Evolutionary conservation across 1,284 basidiomycete species (phyloP).

Genomic region (Cystobasidium slooffiae): DNA sequence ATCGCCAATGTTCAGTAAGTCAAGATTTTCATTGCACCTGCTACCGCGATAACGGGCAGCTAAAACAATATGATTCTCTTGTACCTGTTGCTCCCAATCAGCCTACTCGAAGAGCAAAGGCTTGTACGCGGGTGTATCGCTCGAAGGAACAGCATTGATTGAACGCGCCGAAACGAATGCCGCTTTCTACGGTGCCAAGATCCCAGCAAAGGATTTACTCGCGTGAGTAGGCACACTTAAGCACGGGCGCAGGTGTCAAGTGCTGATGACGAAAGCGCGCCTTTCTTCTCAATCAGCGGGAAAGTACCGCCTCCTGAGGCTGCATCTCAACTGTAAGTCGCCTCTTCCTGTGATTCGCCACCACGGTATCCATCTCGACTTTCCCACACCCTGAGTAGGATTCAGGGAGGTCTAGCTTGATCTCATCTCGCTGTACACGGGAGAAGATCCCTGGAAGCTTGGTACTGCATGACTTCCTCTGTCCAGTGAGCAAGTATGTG

Average conservation of each 20-base stretch:
- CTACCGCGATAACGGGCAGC: background rate
- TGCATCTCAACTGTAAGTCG: slow-evolving; percentile 88
- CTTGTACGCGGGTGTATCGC: slow-evolving; percentile 89
- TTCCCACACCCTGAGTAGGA: no score
- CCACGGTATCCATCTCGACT: no score
- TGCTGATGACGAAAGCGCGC: no score
- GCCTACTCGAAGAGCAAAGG: slow-evolving; percentile 62
- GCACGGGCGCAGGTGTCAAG: no score
- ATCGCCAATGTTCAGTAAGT: slow-evolving; percentile 96
- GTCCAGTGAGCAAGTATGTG: no score
- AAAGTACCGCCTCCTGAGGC: slow-evolving; percentile 95
- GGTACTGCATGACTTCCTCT: no score
- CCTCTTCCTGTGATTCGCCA: slow-evolving; percentile 65
- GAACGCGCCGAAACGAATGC: slow-evolving; percentile 89
- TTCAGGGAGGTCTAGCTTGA: no score
- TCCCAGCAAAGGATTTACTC: slow-evolving; percentile 87
- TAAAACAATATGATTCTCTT: slow-evolving; percentile 17
- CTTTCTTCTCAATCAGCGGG: no score
- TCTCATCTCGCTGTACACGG: no score
- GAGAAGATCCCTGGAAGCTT: no score
- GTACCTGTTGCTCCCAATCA: slow-evolving; percentile 14
- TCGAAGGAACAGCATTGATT: slow-evolving; percentile 93
- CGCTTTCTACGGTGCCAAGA: slow-evolving; percentile 91
- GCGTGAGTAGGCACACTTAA: no score
- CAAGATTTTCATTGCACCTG: slow-evolving; percentile 81